Evolutionary conservation across 2,329 filamentous ascomycete genomes (phyloP).

Genomic region (Parascedosporium putredinis): DNA sequence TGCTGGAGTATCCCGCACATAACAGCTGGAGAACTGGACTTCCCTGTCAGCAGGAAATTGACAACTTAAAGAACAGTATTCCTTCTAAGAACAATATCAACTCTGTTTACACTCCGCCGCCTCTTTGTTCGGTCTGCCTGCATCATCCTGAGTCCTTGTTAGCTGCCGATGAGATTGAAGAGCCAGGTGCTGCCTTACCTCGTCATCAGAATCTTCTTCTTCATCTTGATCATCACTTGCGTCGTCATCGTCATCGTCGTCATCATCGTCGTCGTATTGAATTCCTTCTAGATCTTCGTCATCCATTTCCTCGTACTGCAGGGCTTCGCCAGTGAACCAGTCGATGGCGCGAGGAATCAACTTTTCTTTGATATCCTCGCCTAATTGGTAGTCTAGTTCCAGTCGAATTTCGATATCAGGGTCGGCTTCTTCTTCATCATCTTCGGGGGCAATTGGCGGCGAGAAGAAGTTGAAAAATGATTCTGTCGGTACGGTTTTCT

Average conservation of each 20-base stretch:
- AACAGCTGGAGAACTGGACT: too few species aligned
- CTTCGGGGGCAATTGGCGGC: conserved; percentile 69
- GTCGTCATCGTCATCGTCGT: conserved; percentile 83
- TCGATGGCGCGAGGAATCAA: conserved; percentile 96
- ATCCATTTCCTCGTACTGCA: conserved; percentile 89
- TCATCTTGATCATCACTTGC: conserved; percentile 78
- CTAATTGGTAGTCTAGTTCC: conserved; percentile 96
- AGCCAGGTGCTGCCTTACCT: conserved; percentile 37
- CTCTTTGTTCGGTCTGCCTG: conserved; percentile 85
- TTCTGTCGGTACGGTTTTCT: conserved; percentile 97
- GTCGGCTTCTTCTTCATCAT: conserved; percentile 61
- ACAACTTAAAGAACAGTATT: too few species aligned
- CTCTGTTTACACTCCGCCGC: conserved; percentile 95
- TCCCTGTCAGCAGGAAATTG: too few species aligned
- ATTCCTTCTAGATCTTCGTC: conserved; percentile 75
- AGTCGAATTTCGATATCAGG: conserved; percentile 94
- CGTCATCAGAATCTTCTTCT: conserved; percentile 68
- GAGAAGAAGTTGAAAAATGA: conserved; percentile 99
- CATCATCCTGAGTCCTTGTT: conserved; percentile 56
- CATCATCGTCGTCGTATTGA: conserved; percentile 86
- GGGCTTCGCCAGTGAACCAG: conserved; percentile 97
- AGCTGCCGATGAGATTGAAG: neutral
- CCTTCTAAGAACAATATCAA: conserved; percentile 34
- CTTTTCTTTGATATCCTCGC: conserved; percentile 99
- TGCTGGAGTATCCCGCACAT: too few species aligned